These are phyloP conservation scores for Uronychia binucleata DNA, from an alignment of 73 alveolate species.

Conservation along the genomic window DNA sequence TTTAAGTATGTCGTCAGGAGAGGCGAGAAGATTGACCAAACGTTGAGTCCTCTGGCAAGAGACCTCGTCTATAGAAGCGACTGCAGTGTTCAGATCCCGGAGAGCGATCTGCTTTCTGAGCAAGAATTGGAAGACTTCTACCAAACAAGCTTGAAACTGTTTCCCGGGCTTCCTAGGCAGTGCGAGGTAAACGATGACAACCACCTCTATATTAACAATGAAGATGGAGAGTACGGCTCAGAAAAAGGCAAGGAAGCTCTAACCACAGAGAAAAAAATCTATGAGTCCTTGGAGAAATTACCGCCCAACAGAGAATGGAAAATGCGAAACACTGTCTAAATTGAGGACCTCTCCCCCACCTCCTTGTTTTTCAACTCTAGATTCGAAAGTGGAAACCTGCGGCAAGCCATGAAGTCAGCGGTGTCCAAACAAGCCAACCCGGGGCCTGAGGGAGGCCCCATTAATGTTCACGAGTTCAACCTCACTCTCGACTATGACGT, in stretches of 20 bases:
- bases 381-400: constrained; percentile 61
- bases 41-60: neutral
- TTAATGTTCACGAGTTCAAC: constrained; percentile 17
- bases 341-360: neutral
- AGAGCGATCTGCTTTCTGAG: neutral
- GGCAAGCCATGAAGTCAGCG: constrained; percentile 41
- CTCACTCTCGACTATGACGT: constrained; percentile 20
- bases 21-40: neutral
- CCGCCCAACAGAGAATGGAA: neutral
- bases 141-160: neutral
- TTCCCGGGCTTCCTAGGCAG: neutral
- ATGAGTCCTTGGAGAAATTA: neutral
- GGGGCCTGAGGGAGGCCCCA: neutral
- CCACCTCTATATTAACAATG: neutral
- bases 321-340: neutral
- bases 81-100: neutral
- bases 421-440: neutral
- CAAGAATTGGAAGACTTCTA: neutral
- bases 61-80: neutral
- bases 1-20: neutral
- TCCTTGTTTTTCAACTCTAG: constrained; percentile 39
- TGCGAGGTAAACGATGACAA: neutral
- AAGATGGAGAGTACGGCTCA: neutral
- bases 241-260: neutral
- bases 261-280: neutral